Evolutionary conservation across 345 rosid species (phyloP), one percentile per base, ranked within the genome.

Genomic region (Crucihimalaya himalaica): DNA sequence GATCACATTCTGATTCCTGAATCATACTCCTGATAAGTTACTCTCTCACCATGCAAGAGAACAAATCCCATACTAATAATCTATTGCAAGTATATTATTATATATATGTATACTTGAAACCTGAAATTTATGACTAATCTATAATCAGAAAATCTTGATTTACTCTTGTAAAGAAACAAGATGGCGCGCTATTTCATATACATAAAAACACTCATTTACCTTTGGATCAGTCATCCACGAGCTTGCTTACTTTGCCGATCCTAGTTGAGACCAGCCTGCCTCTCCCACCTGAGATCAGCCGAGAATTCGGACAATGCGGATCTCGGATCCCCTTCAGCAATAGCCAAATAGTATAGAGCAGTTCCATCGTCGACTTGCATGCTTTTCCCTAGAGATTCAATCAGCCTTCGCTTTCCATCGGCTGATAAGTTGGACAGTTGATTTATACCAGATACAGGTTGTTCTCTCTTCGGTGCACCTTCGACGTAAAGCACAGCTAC

Each of bases 361-460:
- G 97, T 94, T 63, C 84, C 95, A 75, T 88, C 97, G 66, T 94
- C 95, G 5, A 87, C 96, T 35, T 81, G 95, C 98, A 89, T 91
- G 83, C 96, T 89, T 86, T 97, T 86, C 81, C 78, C 89, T 42
- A 93, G 59, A 8, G 95, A 94, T 28, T 89, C 85, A 0, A 91
- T 71, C 13, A 93, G 68, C 72, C 83, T 85, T 79, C 80, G 82
- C 81, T 80, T 91, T 56, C 94, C 89, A 6, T 63, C 74, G 18
- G 77, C 81, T 37, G 96, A 86, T 68, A 83, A 69, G 25, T 50
- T 84, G 45, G 78, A 66, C 34, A 75, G 66, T 14, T 69, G 72
- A 53, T 69, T 76, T 20, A 15, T 27, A 37, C 59, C 42, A 55
- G 79, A 53, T 28, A 32, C 62, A 42, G 65, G 34, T 2, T 77